Base-by-base conservation (phyloP, 202 grass and related monocot species). In the Panicum virgatum region DNA sequence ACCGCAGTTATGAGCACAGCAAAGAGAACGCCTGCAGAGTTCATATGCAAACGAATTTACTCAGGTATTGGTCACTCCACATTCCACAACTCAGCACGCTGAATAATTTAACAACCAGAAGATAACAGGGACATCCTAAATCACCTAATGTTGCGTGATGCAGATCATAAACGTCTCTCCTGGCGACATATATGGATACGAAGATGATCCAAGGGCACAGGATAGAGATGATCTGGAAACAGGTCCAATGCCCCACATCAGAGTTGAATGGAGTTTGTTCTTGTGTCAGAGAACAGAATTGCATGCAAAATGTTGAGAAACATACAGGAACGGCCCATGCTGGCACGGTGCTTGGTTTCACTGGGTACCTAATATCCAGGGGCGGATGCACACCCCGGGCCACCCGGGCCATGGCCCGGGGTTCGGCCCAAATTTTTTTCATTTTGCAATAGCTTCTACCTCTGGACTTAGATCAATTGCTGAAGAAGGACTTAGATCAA, bases 351-450 rank as follows among this genome's bases (percentile, higher is more conserved):
- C 88, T 89, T 32, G 37, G 69, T 81, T 86, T 93, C 19, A 91
- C 87, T 7, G 96, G 95, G 57, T 91, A 98, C 76, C 86, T 85
- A 52, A 96, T n/a, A n/a, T n/a, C n/a, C n/a, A n/a, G n/a, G n/a
- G n/a, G n/a, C n/a, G n/a, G n/a, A n/a, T n/a, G n/a, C n/a, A n/a
- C n/a, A n/a, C n/a, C n/a, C n/a, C n/a, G n/a, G n/a, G n/a, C n/a
- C n/a, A n/a, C n/a, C n/a, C n/a, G n/a, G n/a, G n/a, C n/a, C n/a
- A n/a, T n/a, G n/a, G n/a, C n/a, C n/a, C n/a, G n/a, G n/a, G n/a
- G n/a, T n/a, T n/a, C n/a, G n/a, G n/a, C n/a, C n/a, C n/a, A n/a
- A n/a, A n/a, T n/a, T n/a, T n/a, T n/a, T n/a, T n/a, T n/a, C n/a
- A n/a, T n/a, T n/a, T n/a, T n/a, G n/a, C n/a, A n/a, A n/a, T n/a